Base-by-base conservation (phyloP, 1,284 basidiomycete genomes). In the Inonotus obliquus region DNA sequence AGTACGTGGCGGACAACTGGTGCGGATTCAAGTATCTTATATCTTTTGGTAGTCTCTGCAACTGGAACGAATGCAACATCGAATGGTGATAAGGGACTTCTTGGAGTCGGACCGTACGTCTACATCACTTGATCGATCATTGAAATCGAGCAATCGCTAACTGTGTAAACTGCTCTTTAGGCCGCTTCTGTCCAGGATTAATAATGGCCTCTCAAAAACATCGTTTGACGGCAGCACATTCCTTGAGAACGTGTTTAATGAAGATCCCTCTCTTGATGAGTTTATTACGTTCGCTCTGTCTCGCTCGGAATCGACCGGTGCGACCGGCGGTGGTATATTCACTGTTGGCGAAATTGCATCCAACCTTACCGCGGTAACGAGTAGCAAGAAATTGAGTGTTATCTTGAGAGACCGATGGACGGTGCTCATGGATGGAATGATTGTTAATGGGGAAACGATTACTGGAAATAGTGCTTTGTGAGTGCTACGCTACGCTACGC, bases 391-490 rank as follows among this genome's bases (percentile, higher is more conserved):
- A 47, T 11, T 61, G 17, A 23, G 47, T 23, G 59, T 61, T 13
- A 25, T 61, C 11, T 6, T 13, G n/a, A 29, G 17, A 19, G 23
- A 11, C 39, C 32, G 38, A 21, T 61, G 59, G 59, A 48, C 44
- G 13, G 53, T 61, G 25, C 53, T 61, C 38, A 61, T 61, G 59
- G 59, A 61, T 47, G 53, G 53, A 13, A 47, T 61, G 53, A 17
- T 32, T 32, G 41, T 61, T 13, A 48, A 61, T 25, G 59, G 59
- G 4, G 25, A 61, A 32, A 54, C 23, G 14, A 29, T 55, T 1
- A 9, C 59, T 10, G 54, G 59, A 14, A 45, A 61, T 39, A 61
- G 54, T 44, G 38, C 39, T 6, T 49, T 59, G 57, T 59, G 19
- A 23, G 47, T 59, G 1, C 35, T 37, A 19, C 19, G 13, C 25